A percentile compares a stretch with the other conserved stretches of the same genome.
Evolutionary conservation across 1,139 yeast species (phyloP).

Genomic region (Zygosaccharomyces pseudobailii): DNA sequence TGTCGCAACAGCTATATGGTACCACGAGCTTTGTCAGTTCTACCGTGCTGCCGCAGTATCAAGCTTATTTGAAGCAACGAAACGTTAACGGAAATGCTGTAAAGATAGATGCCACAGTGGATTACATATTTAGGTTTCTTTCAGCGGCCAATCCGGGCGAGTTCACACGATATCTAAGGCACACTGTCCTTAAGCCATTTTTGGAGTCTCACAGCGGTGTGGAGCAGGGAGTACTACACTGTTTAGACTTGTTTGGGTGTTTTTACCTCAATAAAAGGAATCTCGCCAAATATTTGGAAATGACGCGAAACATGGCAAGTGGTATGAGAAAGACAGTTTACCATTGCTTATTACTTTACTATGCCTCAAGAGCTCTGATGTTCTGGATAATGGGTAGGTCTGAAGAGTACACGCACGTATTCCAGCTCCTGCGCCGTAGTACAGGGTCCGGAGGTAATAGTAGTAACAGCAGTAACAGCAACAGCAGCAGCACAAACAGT

Average conservation of each 20-base stretch:
- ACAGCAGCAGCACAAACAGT: not conserved
- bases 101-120: conserved; percentile 26
- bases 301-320: conserved; percentile 20
- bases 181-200: conserved; percentile 21
- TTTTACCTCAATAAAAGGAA: conserved; percentile 24
- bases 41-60: conserved; percentile 20
- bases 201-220: conserved; percentile 17
- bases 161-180: conserved; percentile 19
- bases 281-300: conserved; percentile 22
- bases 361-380: conserved; percentile 26
- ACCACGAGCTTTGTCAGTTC: conserved; percentile 13
- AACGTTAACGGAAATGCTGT: conserved; percentile 17
- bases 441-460: not conserved
- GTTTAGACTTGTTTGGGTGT: conserved; percentile 28
- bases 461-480: not conserved
- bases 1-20: conserved; percentile 20
- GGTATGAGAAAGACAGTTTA: conserved; percentile 23
- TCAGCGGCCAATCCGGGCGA: conserved; percentile 33
- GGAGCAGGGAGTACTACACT: conserved; percentile 22
- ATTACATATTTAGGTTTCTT: conserved; percentile 24
- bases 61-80: conserved; percentile 14
- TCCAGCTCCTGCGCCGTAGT: conserved; percentile 2
- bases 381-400: conserved; percentile 34
- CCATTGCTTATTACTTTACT: conserved; percentile 25
- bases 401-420: conserved; percentile 22